A percentile compares a stretch with the other conserved stretches of the same genome.
These are phyloP conservation scores for Pyrenula aspistea DNA, from an alignment of 495 filamentous ascomycete species.

Conservation along the genomic window DNA sequence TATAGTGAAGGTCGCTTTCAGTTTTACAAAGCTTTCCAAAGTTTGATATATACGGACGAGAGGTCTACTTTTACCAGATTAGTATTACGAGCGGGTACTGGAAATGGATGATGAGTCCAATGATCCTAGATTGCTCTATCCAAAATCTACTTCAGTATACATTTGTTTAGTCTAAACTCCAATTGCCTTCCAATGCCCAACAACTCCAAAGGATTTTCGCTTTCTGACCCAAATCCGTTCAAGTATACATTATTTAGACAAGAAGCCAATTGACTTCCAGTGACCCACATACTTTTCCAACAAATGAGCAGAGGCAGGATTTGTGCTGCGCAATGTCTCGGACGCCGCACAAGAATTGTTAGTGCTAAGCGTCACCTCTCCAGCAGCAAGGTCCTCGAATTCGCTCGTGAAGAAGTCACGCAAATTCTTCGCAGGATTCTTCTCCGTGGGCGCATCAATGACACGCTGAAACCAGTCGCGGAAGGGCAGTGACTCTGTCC, in stretches of 20 bases:
- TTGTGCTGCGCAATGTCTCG: background rate
- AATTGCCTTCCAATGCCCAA: too few relatives aligned
- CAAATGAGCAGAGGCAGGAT: background rate
- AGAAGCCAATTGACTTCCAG: background rate
- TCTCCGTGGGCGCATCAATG: background rate
- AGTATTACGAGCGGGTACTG: too few relatives aligned
- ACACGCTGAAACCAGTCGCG: slow-evolving; percentile 19
- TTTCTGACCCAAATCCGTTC: too few relatives aligned
- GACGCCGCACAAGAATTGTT: background rate
- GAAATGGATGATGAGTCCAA: too few relatives aligned
- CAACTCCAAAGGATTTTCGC: too few relatives aligned
- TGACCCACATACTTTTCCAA: background rate
- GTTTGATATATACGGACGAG: too few relatives aligned
- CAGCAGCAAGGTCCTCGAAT: slow-evolving; percentile 1
- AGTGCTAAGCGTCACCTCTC: background rate
- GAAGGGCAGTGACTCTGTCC: slow-evolving; percentile 12
- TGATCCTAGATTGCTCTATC: too few relatives aligned
- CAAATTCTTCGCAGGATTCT: background rate
- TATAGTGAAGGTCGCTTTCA: too few relatives aligned
- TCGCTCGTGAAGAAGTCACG: slow-evolving; percentile 6
- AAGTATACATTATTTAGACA: slow-evolving; percentile 2
- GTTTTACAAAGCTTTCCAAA: too few relatives aligned
- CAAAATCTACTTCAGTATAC: too few relatives aligned
- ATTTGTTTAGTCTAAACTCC: too few relatives aligned
- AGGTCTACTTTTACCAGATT: too few relatives aligned